A percentile compares a stretch with the other conserved stretches of the same genome.
Conservation (phyloP, 805 yeast species). For the Starmerella cellae region DNA sequence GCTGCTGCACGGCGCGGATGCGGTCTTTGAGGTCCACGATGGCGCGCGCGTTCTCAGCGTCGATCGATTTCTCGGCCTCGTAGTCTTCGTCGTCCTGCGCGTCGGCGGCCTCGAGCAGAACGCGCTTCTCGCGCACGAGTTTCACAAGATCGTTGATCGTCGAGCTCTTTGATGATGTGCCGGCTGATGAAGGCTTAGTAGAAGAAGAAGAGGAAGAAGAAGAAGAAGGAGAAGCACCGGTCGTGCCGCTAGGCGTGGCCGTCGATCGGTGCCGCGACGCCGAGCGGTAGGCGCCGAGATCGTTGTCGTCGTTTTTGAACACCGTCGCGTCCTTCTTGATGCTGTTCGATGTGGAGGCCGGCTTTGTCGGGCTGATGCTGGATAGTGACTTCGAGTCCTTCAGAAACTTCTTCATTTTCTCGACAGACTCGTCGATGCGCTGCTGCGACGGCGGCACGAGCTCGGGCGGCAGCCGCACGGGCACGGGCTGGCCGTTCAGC, state of each 20-base stretch:
- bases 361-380: conserved; percentile 15
- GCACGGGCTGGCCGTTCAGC: conserved; percentile 77
- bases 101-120: conserved; percentile 52
- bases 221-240: not conserved
- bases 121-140: conserved; percentile 56
- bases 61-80: conserved; percentile 29
- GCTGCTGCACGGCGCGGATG: conserved; percentile 36
- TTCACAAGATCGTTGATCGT: conserved; percentile 44
- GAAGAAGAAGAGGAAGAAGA: not conserved
- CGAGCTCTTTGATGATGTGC: not conserved
- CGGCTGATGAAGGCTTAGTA: not conserved
- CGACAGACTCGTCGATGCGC: conserved; percentile 56
- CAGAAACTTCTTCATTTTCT: conserved; percentile 55
- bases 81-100: conserved; percentile 37
- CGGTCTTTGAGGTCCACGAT: conserved; percentile 53
- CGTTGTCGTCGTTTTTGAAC: conserved; percentile 57
- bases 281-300: conserved; percentile 47
- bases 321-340: conserved; percentile 37
- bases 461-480: conserved; percentile 72
- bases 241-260: not conserved
- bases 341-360: conserved; percentile 3
- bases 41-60: conserved; percentile 35
- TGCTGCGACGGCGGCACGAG: conserved; percentile 76
- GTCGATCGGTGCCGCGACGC: conserved; percentile 43
- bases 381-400: conserved; percentile 26